These are phyloP conservation scores for Rosa hybrid DNA, from an alignment of 331 rosid genomes.

Conservation along the genomic window DNA sequence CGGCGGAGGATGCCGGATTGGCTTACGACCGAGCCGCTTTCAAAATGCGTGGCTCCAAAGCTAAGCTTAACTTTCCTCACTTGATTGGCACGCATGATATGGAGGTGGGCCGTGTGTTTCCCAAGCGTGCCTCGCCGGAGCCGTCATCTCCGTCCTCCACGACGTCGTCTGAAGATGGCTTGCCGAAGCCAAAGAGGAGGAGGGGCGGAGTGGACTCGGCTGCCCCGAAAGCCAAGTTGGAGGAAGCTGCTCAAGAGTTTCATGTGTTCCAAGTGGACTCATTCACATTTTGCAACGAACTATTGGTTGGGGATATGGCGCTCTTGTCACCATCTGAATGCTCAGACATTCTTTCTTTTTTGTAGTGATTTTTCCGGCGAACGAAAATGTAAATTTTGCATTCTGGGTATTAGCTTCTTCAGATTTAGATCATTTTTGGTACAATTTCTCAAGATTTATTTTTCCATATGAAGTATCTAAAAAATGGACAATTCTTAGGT, in stretches of 20 bases:
- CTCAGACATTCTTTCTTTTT: not conserved
- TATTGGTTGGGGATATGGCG: not conserved
- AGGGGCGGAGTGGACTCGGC: not conserved
- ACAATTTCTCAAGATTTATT: not conserved
- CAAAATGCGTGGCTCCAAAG: slow-evolving; percentile 56
- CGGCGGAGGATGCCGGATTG: slow-evolving; percentile 46
- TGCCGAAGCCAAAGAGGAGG: slow-evolving; percentile 5
- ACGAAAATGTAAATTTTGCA: not conserved
- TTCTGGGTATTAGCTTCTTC: not conserved
- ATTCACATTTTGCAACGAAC: not conserved
- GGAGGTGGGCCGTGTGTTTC: slow-evolving; percentile 22
- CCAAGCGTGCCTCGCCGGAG: slow-evolving; percentile 23
- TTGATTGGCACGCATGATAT: slow-evolving; percentile 18
- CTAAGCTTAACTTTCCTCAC: slow-evolving; percentile 60
- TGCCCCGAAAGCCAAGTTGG: not conserved
- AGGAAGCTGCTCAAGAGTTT: not conserved
- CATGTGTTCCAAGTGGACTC: not conserved
- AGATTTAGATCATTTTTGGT: not conserved
- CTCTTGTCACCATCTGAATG: not conserved
- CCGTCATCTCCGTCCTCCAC: not conserved
- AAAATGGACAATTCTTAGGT: no score
- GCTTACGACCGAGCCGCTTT: slow-evolving; percentile 62
- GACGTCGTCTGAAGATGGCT: not conserved
- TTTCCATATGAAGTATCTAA: not conserved
- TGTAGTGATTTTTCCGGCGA: not conserved